Base-by-base conservation (phyloP, 108 stramenopile species). In the Nannochloropsis granulata region DNA sequence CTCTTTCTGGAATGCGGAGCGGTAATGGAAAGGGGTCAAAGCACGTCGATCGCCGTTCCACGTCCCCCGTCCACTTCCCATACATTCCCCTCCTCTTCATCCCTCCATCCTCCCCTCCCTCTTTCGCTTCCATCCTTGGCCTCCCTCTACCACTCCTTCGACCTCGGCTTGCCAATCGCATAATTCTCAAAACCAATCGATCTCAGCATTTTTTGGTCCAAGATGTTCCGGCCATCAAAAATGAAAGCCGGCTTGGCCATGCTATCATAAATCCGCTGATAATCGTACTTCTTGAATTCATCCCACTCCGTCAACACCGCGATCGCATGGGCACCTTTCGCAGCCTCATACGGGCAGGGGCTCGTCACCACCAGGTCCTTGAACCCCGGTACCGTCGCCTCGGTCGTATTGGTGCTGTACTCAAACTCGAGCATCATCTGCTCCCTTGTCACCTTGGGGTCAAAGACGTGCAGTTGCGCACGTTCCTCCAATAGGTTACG, bases 161-260 rank as follows among this genome's bases (percentile, higher is more conserved):
- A n/a, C 56, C 56, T 16, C 21, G 56, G 56, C 56, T 71, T 71
- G 21, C 56, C 56, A n/a, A 71, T 71, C 21, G 56, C 56, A 10
- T 71, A 71, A 71, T 71, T 16, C 92, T 98, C 96, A 90, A 98
- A 99, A 82, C 99, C 99, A 86, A 98, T 96, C 83, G 94, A 85
- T 81, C 98, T 94, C 82, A 98, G 93, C 43, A 85, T 91, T 21
- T 86, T 93, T 90, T 94, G 94, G 86, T 97, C 95, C 81, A 97
- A 83, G 83, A 98, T 90, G 86, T 98, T 96, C 23, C 97, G 95
- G 42, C 97, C 99, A 86, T 99, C 99, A 83, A 99, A 99, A 79
- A 98, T 82, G 89, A 99, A 98, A 13, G 97, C 99, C 12, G 99
- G 99, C 91, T 99, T 99, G 82, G 94, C 91, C 98, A 99, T 99